Evolutionary conservation across 2,329 filamentous ascomycete species (phyloP), one percentile per base, ranked within the genome.

Genomic region (Penicillium verrucosum): DNA sequence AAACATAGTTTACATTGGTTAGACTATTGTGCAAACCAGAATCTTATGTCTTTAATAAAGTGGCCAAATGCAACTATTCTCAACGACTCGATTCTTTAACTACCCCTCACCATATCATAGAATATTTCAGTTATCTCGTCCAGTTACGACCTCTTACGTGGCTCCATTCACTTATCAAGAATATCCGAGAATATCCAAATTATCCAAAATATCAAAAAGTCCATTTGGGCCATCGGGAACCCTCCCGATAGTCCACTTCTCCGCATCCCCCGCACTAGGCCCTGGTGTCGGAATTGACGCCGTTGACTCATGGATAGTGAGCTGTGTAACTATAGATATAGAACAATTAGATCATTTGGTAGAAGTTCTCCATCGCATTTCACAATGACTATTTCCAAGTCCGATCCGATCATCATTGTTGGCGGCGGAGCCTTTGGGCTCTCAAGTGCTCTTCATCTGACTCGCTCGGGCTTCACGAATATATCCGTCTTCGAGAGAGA

Each of bases 351-450:
- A 2, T 46, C 21, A 23, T 14, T 44, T n/a, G n/a, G 4, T 12
- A 25, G 27, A 5, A 48, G 27, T 18, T 9, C 47, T 14, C 4
- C 18, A 51, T 42, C n/a, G 37, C 25, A 59, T 49, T 43, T 34
- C 32, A 34, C 2, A 16, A 63, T 65, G 63, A 55, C 56, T 11
- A 48, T 64, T 30, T 59, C 62, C 40, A 65, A 64, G 43, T 62
- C 59, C 18, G 63, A 64, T n/a, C 52, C 63, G 1, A 65, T 72
- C 49, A 64, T 68, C 56, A 72, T 73, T 32, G 61, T 80, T 18
- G 79, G 80, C 16, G 79, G 72, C 9, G 81, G 81, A 29, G 77
- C 77, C 7, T 83, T 81, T 60, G 81, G 80, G 27, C 74, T 82
- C 4, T 81, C 81, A 0, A 81, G 78, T 1, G 80, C 79, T 9